Evolutionary conservation across 2,329 filamentous ascomycete species (phyloP), one percentile per base, ranked within the genome.

Genomic region (Aspergillus floridensis): DNA sequence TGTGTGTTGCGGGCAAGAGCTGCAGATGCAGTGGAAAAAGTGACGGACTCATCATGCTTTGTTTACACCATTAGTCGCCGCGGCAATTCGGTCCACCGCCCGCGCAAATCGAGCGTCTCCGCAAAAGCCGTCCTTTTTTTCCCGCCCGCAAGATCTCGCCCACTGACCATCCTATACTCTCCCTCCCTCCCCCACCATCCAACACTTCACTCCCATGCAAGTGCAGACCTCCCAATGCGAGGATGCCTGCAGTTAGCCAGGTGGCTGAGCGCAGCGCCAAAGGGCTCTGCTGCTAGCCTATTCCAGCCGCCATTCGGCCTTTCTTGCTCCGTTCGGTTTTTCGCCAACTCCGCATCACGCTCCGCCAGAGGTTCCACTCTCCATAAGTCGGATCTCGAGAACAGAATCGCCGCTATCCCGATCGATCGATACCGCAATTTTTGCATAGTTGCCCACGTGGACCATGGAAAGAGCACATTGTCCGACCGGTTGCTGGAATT

Each of bases 401-500:
- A 80, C 59, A 81, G 86, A 51, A 82, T 83, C 38, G 72, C 77
- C 4, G 75, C 74, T 4, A 82, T 83, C 55, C 81, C 81, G 7
- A 76, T 83, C 56, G 80, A 82, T 41, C 76, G 80, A 41, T 83
- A 85, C 70, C 89, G 95, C 63, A 99, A 99, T 76, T 99, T 99
- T 76, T 99, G 95, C 77, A 98, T 99, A 70, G 93, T 99, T 54
- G 95, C 95, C 10, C 95, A 99, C 75, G 96, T 99, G 73, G 95
- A 99, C 75, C 95, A 99, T 86, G 95, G 95, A 70, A 99, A 99
- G 78, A 96, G 91, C 73, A 99, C 95, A 4, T 86, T 99, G 56
- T 93, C 89, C 66, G 95, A 99, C 72, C 89, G 95, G 2, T 80
- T 99, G 56, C 84, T 99, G 63, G 95, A 99, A 81, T 82, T 96